Evolutionary conservation across 2,329 filamentous ascomycete genomes (phyloP), one percentile per base, ranked within the genome.

Genomic region (Chaetomium globosum): DNA sequence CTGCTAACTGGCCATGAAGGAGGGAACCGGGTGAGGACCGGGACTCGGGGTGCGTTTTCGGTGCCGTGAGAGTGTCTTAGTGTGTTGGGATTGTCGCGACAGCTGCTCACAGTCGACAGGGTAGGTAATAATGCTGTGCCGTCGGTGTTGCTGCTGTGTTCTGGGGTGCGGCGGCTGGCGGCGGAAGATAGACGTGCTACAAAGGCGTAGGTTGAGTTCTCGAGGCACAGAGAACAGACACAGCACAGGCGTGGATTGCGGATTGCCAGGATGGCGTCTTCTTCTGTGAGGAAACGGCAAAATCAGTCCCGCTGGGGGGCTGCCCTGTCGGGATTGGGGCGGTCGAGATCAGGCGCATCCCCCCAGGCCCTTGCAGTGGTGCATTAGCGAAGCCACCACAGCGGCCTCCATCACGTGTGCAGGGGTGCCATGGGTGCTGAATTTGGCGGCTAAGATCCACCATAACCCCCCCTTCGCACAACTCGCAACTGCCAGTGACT

Each of bases 381-480:
- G 63, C 67, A 65, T 69, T 71, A 67, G 65, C 64, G 66, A 63
- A 66, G 60, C 61, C 63, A 46, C 52, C 59, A 49, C 36, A 59
- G 62, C 53, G 52, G 48, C 51, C 55, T 46, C 60, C 65, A 58
- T 71, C 69, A 71, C 68, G 68, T 71, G 69, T 71, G 69, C 61
- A 65, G 30, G 61, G 60, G 33, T 62, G 52, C 43, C 51, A 12
- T 31, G 43, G 26, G 53, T 59, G 59, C 60, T 67, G 62, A 65
- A 68, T 59, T 67, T 51, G 63, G 66, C 52, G 61, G 39, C 36
- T 51, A 49, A 26, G 54, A 16, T 58, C 31, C 54, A 58, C 53
- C 31, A 31, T 48, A 3, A n/a, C 23, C 28, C 52, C 48, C 26
- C 26, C n/a, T n/a, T 39, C 48, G 9, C 12, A n/a, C 23, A 43